Evolutionary conservation across 305 asterid species (phyloP), one percentile per base, ranked within the genome.

Genomic region (Fraxinus albicans): DNA sequence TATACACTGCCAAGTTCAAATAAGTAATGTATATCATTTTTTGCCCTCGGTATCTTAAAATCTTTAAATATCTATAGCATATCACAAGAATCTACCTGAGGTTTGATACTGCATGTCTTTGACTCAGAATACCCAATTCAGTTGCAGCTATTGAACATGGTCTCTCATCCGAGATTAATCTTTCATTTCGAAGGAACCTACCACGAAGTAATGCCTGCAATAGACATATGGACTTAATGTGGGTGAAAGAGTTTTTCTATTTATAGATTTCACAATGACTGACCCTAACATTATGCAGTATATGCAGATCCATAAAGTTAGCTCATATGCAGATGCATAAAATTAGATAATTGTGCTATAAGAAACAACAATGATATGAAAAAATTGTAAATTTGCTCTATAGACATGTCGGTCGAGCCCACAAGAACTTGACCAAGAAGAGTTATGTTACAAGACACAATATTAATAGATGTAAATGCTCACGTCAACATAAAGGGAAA

Each of bases 141-240:
- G 88, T 89, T 67, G 91, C 90, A 82, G 93, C 97, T 80, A 84
- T 80, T 40, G 93, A 94, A 82, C 87, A 80, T 75, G 90, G 89
- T 86, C 90, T 87, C 86, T 88, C 93, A 80, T 90, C 93, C 19
- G 83, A 84, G 63, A 83, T 38, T 74, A 82, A 81, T 85, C 85
- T 88, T 83, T 88, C 93, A 83, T 91, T 90, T 72, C 92, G 88
- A 81, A 94, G 84, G 88, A 94, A 94, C 85, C 97, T 91, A n/a
- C 98, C 95, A 80, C 91, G 87, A 79, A 93, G 94, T 42, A 94
- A 88, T 80, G 95, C 91, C 98, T 94, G 90, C 82, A 83, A 83
- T 12, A 69, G 80, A 6, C 17, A 19, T 33, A 77, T 12, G 8
- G n/a, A 77, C 55, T 69, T 82, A 84, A 69, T 69, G 35, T 27